phyloP scores from a whole-genome alignment of 176 grass and related monocot species.

The Thalia dealbata region DNA sequence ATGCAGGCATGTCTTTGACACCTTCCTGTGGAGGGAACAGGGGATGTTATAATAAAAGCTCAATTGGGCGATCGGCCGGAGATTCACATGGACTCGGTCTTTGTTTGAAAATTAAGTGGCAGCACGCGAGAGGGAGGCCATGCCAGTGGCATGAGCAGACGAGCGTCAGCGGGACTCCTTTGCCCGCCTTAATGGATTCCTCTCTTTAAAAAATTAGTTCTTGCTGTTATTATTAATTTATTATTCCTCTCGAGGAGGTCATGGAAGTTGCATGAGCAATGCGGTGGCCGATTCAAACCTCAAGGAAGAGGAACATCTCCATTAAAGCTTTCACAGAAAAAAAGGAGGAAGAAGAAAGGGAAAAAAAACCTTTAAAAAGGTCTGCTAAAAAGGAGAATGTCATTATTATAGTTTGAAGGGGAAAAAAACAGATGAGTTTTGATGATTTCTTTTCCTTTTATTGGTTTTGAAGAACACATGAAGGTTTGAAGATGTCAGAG shows the following conservation, averaged over 20 bases:
- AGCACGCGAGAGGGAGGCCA: too few relatives aligned
- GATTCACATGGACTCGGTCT: too few relatives aligned
- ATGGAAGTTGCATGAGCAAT: not conserved
- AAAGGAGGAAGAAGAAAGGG: too few relatives aligned
- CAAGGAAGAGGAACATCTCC: not conserved
- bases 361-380: too few relatives aligned
- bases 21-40: too few relatives aligned
- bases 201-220: too few relatives aligned
- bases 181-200: not conserved
- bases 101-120: too few relatives aligned
- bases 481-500: not conserved
- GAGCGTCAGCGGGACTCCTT: too few relatives aligned
- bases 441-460: not conserved
- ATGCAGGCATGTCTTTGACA: too few relatives aligned
- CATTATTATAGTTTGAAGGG: not conserved
- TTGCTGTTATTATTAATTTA: not conserved
- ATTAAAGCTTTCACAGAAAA: not conserved
- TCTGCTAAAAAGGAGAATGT: not conserved
- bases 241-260: not conserved
- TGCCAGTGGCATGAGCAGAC: too few relatives aligned
- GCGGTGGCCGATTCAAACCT: not conserved
- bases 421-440: not conserved
- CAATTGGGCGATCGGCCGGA: too few relatives aligned
- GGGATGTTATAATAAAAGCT: too few relatives aligned
- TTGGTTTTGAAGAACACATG: not conserved